These are phyloP conservation scores for Xylaria grammica DNA, from an alignment of 495 filamentous ascomycete genomes.

Conservation along the genomic window DNA sequence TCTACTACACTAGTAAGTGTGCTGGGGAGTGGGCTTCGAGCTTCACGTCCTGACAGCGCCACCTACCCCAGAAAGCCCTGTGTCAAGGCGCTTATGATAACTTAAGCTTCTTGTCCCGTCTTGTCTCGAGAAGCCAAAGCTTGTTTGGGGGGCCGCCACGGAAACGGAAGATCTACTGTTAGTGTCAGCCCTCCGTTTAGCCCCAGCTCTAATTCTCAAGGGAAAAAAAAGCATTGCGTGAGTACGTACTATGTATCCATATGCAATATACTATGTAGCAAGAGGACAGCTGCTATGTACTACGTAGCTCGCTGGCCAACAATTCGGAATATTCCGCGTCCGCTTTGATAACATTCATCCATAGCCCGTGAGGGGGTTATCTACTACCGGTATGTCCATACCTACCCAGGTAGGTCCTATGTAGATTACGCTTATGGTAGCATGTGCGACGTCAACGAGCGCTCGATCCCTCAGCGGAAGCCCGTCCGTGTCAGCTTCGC, in stretches of 20 bases:
- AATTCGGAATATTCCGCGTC: not conserved
- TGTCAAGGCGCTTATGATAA: conserved; percentile 11
- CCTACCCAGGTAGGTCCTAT: not conserved
- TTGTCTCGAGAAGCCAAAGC: conserved; percentile 8
- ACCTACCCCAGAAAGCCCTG: conserved; percentile 7
- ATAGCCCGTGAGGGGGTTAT: not conserved
- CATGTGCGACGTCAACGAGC: not conserved
- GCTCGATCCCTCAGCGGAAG: not conserved
- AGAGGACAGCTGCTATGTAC: too few species aligned
- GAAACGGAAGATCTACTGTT: conserved; percentile 10
- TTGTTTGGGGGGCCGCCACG: conserved; percentile 2
- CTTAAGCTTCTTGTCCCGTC: conserved; percentile 16
- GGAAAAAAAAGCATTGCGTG: too few species aligned
- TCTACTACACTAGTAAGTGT: not conserved
- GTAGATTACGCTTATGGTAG: too few species aligned
- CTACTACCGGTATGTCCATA: not conserved
- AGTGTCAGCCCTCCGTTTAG: not conserved
- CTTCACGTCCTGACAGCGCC: not conserved
- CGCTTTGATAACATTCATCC: not conserved
- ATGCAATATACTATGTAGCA: too few species aligned
- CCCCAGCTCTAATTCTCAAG: not conserved
- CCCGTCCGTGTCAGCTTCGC: conserved; percentile 6
- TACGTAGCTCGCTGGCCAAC: too few species aligned
- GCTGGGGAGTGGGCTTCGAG: not conserved
- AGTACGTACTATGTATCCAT: too few species aligned